phyloP scores from a whole-genome alignment of 495 filamentous ascomycete genomes.

The Tuber indicum region DNA sequence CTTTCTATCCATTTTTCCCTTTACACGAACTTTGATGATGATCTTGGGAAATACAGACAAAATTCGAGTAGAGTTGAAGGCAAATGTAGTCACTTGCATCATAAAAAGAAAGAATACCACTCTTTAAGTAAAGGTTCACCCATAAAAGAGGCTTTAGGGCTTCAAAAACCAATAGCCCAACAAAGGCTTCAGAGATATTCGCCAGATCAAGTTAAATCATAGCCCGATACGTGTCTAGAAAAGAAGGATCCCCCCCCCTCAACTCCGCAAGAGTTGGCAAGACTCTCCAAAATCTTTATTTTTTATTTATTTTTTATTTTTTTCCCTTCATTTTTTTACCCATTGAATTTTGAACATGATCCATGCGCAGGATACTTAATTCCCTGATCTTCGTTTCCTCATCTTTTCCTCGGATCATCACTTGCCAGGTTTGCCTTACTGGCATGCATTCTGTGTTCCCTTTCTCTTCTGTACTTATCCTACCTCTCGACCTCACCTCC shows the following conservation, averaged over 20 bases:
- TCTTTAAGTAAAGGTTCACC: neutral
- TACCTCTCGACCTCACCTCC: conserved; percentile 3
- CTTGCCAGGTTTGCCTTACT: conserved; percentile 29
- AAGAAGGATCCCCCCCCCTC: neutral
- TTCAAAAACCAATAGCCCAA: neutral
- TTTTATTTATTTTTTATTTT: neutral
- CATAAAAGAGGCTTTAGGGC: neutral
- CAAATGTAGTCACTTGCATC: neutral
- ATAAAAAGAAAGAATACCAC: neutral
- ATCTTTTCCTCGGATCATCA: conserved; percentile 32
- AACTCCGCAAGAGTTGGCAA: too few relatives aligned
- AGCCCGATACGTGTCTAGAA: neutral
- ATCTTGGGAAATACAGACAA: neutral
- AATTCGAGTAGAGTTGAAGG: neutral
- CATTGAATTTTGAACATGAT: conserved; percentile 13
- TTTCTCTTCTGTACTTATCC: neutral
- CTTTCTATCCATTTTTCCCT: neutral
- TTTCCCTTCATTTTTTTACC: neutral
- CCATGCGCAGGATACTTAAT: conserved; percentile 23
- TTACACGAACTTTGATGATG: neutral
- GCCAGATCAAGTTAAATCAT: neutral
- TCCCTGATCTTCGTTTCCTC: conserved; percentile 27
- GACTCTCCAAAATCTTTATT: neutral
- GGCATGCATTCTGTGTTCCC: neutral
- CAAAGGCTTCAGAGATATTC: neutral